Evolutionary conservation across 176 grass and related monocot species (phyloP).

Genomic region (Cenchrus fungigraminus): DNA sequence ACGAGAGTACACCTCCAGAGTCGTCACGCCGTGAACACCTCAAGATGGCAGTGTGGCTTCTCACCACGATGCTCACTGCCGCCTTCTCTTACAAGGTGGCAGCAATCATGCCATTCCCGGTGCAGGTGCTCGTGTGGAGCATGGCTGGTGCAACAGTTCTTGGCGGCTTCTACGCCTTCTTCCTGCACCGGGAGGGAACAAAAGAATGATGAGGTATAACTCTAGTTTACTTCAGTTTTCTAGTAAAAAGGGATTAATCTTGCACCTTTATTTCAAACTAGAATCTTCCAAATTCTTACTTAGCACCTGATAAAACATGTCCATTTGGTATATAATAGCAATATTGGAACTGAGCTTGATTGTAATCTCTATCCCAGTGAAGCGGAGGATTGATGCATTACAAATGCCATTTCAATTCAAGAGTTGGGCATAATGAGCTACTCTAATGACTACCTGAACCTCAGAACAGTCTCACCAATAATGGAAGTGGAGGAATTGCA

Average conservation of each 20-base stretch:
- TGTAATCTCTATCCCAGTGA: too few relatives aligned
- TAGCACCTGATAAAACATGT: background rate
- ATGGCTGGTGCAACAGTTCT: background rate
- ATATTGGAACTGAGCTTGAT: background rate
- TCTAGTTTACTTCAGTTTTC: background rate
- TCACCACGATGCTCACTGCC: conserved; percentile 25
- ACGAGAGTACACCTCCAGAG: background rate
- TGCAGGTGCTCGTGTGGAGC: background rate
- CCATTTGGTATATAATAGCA: background rate
- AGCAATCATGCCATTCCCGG: conserved; percentile 17
- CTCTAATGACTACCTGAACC: too few relatives aligned
- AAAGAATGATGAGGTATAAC: background rate
- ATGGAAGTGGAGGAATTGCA: too few relatives aligned
- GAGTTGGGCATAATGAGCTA: too few relatives aligned
- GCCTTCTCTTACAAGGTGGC: conserved; percentile 45
- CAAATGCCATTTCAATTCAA: too few relatives aligned
- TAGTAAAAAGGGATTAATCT: background rate
- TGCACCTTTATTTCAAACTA: conserved; percentile 1
- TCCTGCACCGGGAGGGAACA: background rate
- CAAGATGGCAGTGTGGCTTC: conserved; percentile 35
- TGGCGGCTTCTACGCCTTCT: conserved; percentile 22
- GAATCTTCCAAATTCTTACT: background rate
- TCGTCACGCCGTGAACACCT: background rate
- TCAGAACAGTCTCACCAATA: too few relatives aligned
- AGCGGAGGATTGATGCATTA: too few relatives aligned